Percentiles rank a stretch among this genome's conserved stretches.
These are phyloP conservation scores for Ramularia endophylla DNA, from an alignment of 2,329 filamentous ascomycete genomes.

Conservation along the genomic window DNA sequence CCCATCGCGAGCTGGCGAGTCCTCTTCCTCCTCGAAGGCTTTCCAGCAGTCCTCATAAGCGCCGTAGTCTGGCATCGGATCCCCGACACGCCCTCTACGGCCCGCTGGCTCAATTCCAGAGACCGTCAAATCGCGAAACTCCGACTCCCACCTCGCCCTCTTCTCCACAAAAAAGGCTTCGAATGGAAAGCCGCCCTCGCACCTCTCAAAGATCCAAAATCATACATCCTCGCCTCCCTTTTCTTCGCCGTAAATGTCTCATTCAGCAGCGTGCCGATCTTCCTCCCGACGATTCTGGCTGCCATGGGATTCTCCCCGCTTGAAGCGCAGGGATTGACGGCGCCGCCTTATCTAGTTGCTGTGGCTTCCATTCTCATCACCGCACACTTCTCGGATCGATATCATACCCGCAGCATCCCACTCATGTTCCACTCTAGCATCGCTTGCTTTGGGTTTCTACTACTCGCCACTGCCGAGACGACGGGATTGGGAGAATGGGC, in stretches of 20 bases:
- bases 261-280: constrained; percentile 81
- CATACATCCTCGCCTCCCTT: constrained; percentile 71
- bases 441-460: constrained; percentile 50
- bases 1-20: constrained; percentile 81
- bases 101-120: constrained; percentile 38
- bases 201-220: constrained; percentile 59
- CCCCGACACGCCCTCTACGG: constrained; percentile 61
- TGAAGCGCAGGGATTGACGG: constrained; percentile 69
- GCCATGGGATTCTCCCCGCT: constrained; percentile 65
- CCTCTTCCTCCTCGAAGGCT: constrained; percentile 77
- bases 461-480: constrained; percentile 39
- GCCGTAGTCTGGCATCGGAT: constrained; percentile 68
- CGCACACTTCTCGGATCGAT: constrained; percentile 64
- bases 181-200: not conserved
- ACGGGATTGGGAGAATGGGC: constrained; percentile 30
- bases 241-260: constrained; percentile 85
- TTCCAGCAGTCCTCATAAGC: constrained; percentile 71
- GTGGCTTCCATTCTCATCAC: constrained; percentile 68
- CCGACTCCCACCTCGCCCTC: constrained; percentile 36
- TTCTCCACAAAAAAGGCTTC: not conserved
- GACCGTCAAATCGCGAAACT: constrained; percentile 61
- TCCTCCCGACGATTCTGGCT: constrained; percentile 59
- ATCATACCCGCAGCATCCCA: constrained; percentile 56
- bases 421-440: constrained; percentile 64
- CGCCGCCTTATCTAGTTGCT: constrained; percentile 72